Evolutionary conservation across 768 basidiomycete genomes (phyloP), one percentile per base, ranked within the genome.

Genomic region (Hygrophorus russula): DNA sequence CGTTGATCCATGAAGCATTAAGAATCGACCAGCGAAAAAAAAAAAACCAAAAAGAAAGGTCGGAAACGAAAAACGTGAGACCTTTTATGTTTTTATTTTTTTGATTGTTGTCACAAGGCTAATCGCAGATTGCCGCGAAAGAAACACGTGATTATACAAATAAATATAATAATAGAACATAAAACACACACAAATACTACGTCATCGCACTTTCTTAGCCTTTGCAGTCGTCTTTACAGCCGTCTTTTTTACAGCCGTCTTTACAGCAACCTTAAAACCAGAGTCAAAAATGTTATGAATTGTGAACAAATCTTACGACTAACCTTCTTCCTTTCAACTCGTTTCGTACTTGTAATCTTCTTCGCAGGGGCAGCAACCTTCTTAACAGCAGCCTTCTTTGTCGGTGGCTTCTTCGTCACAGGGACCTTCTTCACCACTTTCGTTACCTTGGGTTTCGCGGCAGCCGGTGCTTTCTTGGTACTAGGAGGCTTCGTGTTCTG

Each of bases 251-350:
- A n/a, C 24, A 24, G 24, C 24, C 3, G 24, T 7, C 24, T 46
- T 46, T 1, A 42, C 37, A 20, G 45, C 39, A 0, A 31, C 48
- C 49, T 50, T 36, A 4, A 32, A 7, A 28, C 14, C 28, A 9
- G 24, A 30, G 5, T 12, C 8, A 24, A 17, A 48, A 34, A 31
- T 15, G 33, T 20, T 20, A 31, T 12, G 28, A 45, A 39, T n/a
- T 11, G 31, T 13, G 32, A n/a, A n/a, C n/a, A n/a, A n/a, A n/a
- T n/a, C n/a, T n/a, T n/a, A n/a, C 19, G 12, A 30, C 45, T 10
- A 15, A 78, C 78, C 75, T 82, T 85, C 70, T 84, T 85, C 7
- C 72, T 76, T 1, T 68, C 36, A 27, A 69, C 75, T 28, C 75
- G 66, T 56, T 71, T 76, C 36, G 71, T 61, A 28, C 67, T 49